Evolutionary conservation across 2,329 filamentous ascomycete genomes (phyloP), one percentile per base, ranked within the genome.

Genomic region (Ophiostoma angusticollis): DNA sequence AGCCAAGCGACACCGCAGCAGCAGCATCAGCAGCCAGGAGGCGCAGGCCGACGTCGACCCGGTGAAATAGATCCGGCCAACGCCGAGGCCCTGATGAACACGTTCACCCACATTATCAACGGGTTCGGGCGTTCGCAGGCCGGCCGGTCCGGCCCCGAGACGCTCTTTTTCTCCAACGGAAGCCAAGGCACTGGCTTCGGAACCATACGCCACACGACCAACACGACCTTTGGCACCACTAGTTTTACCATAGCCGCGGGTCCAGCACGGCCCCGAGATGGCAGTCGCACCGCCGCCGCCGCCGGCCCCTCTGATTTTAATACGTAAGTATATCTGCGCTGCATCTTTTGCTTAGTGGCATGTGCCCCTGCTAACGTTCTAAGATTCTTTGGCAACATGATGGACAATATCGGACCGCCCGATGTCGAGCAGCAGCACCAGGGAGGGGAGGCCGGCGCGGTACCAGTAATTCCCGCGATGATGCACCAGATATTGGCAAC

Each of bases 401-500:
- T 74, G 38, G 58, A 59, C 31, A 47, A 49, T 23, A 36, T 52
- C 1, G 46, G 44, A 52, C 40, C 50, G 38, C 47, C 56, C 42
- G 29, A 42, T 53, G 40, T 48, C 33, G 47, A 49, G 13, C 39
- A 41, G 40, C 45, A 52, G 40, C 31, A 35, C 30, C 34, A n/a
- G 3, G 42, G 42, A 12, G 45, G 47, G 22, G 48, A 46, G 5
- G 46, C 49, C 19, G 47, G 35, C 18, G 17, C 35, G 3, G 32
- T 49, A 42, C 35, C 50, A 37, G 54, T 56, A 13, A 50, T 69
- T 14, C 52, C 54, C 12, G 48, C 53, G 13, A 61, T 62, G 23
- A 53, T 78, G 5, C 65, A 67, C 24, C 65, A 70, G n/a, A 58
- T 79, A 5, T 57, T 80, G 14, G 61, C 60, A 7, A 55, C 57